Base-by-base conservation (phyloP, 805 yeast species). In the Sugiyamaella lignohabitans region DNA sequence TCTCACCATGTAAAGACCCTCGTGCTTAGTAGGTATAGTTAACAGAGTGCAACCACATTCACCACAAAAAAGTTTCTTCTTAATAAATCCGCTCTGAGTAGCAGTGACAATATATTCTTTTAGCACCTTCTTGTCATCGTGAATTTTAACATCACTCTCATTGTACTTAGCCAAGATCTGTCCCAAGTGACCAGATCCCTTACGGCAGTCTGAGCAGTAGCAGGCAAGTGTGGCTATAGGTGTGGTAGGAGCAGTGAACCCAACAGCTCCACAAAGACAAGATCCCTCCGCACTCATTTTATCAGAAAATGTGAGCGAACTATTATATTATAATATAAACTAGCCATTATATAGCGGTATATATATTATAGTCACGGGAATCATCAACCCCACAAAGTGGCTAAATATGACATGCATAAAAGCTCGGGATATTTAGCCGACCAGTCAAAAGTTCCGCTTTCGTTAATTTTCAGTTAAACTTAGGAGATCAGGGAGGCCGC, bases 181-280 rank as follows among this genome's bases (percentile, higher is more conserved):
- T 18, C 51, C 53, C 3, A 48, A 16, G 35, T 50, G 48, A 11
- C 53, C 53, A 4, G 53, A 50, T 16, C 32, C 42, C 29, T 50
- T 47, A 30, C 53, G 46, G 42, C 53, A 50, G 34, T 50, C 51
- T n/a, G 41, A 14, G 40, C 53, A 50, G 42, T 40, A 50, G 36
- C 53, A 50, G 16, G 45, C 19, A 11, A 39, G 24, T 8, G 22
- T 42, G 18, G 35, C 30, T 18, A 23, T 34, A 8, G 49, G 45
- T 10, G 38, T 24, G 4, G 34, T 38, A 11, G 8, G n/a, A 4
- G 42, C 34, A 18, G 32, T 24, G 14, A 48, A 24, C 14, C 27
- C 27, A 18, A 50, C 34, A 10, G 42, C 45, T 20, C 45, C 42
- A 21, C 53, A 50, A 14, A 50, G 20, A 38, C 53, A 48, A 14